A percentile compares a stretch with the other conserved stretches of the same genome.
These are phyloP conservation scores for Dimocarpus longan DNA, from an alignment of 345 rosid species.

Conservation along the genomic window DNA sequence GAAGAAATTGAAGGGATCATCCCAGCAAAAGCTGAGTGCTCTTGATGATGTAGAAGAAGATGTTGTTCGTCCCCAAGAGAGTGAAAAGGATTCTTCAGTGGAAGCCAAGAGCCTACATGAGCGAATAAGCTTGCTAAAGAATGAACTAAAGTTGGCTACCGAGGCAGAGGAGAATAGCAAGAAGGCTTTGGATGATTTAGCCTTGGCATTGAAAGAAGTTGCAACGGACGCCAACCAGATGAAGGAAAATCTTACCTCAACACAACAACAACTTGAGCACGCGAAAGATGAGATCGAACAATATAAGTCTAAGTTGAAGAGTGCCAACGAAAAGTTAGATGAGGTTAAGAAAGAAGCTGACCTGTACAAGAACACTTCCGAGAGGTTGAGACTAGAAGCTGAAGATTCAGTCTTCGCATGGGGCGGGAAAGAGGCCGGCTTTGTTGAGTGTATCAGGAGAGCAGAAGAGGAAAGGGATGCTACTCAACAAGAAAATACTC, in stretches of 20 bases:
- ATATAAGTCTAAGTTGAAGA: slow-evolving; percentile 37
- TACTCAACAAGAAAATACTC: slow-evolving; percentile 50
- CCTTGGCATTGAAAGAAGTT: slow-evolving; percentile 77
- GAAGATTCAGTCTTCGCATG: slow-evolving; percentile 78
- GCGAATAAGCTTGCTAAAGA: slow-evolving; percentile 43
- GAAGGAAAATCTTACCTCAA: slow-evolving; percentile 52
- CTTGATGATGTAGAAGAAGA: slow-evolving; percentile 23
- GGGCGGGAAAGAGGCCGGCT: slow-evolving; percentile 76
- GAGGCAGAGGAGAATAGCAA: slow-evolving; percentile 76
- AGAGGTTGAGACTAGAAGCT: slow-evolving; percentile 70
- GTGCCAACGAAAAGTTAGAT: slow-evolving; percentile 38
- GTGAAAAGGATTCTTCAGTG: slow-evolving; percentile 34
- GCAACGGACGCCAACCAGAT: slow-evolving; percentile 53
- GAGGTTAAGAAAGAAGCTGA: slow-evolving; percentile 63
- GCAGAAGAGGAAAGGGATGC: slow-evolving; percentile 72
- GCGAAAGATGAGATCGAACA: slow-evolving; percentile 37
- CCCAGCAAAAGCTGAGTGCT: slow-evolving; percentile 13
- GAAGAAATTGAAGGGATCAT: slow-evolving; percentile 27
- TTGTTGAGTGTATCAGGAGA: slow-evolving; percentile 62
- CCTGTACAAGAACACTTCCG: slow-evolving; percentile 50
- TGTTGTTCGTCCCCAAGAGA: slow-evolving; percentile 35
- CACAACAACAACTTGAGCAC: slow-evolving; percentile 47
- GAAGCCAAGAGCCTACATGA: slow-evolving; percentile 32
- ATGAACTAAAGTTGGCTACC: slow-evolving; percentile 47
- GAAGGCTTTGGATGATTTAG: slow-evolving; percentile 90